Base-by-base conservation (phyloP, 2,329 filamentous ascomycete species). In the Cordyceps tenuipes region DNA sequence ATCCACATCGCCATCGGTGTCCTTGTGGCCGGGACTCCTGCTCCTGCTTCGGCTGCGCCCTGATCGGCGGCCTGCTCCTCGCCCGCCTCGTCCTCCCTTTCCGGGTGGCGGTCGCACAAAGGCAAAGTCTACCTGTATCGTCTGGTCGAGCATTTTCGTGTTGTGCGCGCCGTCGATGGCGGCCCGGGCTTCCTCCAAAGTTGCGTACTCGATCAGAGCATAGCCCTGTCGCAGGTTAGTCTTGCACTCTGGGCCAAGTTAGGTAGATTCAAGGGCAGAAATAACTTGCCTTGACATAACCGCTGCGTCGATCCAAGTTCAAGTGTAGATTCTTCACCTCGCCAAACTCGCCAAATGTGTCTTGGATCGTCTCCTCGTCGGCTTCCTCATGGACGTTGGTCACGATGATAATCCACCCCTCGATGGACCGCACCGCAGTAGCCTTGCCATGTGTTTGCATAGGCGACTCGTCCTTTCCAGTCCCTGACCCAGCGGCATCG, bases 351-450 rank as follows among this genome's bases (percentile, higher is more conserved):
- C 85, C 88, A 72, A 94, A 94, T 72, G 85, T 81, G 72, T 94
- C 90, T 68, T 88, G 88, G 60, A 94, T 73, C 50, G 89, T 86
- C 76, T 94, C 90, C 75, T 94, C 90, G 66, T 87, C 88, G 54
- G 90, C 89, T 73, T 94, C 90, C 71, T 94, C 90, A 76, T 94
- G 90, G 39, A 94, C 87, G 69, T 94, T 94, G 57, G 89, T 92
- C 65, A 90, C 89, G 64, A 91, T 85, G 68, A 94, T 80, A 73
- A 94, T 94, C 90, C 90, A 94, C 66, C 90, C 90, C 75, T 94
- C 90, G 69, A 94, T 92, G 59, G 88, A 91, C 68, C 90, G 89
- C 62, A 94, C 90, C 26, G 90, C 90, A 1, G 86, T 90, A 59
- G 89, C 89, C 70, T 88, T 87, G 43, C 82, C 79, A 67, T 84